These are phyloP conservation scores for Tulasnella sp. DNA, from an alignment of 768 basidiomycete genomes.

Conservation along the genomic window DNA sequence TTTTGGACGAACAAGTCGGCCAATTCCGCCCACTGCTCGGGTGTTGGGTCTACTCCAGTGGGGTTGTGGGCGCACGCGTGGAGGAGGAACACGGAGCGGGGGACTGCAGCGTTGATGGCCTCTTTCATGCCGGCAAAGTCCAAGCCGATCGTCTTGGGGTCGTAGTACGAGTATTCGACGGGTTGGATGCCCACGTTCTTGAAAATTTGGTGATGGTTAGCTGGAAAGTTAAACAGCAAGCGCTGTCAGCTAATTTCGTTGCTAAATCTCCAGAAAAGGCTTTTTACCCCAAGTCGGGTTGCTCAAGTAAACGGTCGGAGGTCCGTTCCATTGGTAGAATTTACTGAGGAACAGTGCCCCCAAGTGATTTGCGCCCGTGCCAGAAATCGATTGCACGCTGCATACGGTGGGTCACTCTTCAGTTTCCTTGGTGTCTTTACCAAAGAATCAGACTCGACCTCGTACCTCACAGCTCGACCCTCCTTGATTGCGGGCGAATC, in stretches of 20 bases:
- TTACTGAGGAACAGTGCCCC: constrained; percentile 83
- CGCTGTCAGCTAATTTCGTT: not conserved
- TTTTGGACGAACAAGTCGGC: constrained; percentile 71
- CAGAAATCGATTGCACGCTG: constrained; percentile 90
- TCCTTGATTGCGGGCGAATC: constrained; percentile 71
- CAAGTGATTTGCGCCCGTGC: constrained; percentile 94
- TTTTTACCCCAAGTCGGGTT: constrained; percentile 92
- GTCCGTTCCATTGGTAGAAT: constrained; percentile 73
- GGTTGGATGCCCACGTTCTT: constrained; percentile 88
- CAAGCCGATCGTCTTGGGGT: constrained; percentile 84
- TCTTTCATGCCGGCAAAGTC: constrained; percentile 72
- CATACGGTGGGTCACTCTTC: not conserved
- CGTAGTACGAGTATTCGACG: constrained; percentile 90
- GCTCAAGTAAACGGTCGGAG: constrained; percentile 79
- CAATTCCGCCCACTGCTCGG: constrained; percentile 81
- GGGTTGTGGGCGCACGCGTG: constrained; percentile 98
- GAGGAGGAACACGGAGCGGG: constrained; percentile 82
- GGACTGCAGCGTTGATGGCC: constrained; percentile 61
- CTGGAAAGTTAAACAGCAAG: constrained; percentile 46
- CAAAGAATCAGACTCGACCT: not conserved
- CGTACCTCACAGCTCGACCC: constrained; percentile 61
- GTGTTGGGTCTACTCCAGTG: constrained; percentile 92
- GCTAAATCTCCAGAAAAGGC: not conserved
- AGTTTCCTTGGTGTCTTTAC: not conserved
- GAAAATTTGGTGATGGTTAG: constrained; percentile 89